Evolutionary conservation across 1,139 yeast species (phyloP).

Genomic region (Meyerozyma guilliermondii): DNA sequence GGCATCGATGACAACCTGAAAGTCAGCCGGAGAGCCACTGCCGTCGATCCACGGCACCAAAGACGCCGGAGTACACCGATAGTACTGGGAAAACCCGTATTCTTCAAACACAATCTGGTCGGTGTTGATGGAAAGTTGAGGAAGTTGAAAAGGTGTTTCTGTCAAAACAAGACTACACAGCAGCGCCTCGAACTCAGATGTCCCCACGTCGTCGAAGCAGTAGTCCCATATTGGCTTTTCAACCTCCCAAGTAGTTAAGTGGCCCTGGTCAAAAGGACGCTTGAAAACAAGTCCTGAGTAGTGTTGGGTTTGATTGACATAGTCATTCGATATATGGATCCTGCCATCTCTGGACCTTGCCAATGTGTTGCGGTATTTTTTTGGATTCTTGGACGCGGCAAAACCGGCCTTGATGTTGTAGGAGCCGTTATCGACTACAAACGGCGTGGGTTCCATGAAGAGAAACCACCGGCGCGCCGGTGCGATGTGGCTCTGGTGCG

Average conservation of each 20-base stretch:
- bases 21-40: conserved; percentile 40
- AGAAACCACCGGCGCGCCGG: neutral
- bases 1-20: conserved; percentile 76
- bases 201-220: conserved; percentile 35
- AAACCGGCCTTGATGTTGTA: conserved; percentile 77
- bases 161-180: conserved; percentile 54
- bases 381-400: conserved; percentile 37
- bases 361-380: conserved; percentile 61
- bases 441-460: neutral
- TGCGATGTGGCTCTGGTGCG: neutral
- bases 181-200: conserved; percentile 36
- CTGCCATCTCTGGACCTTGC: conserved; percentile 73
- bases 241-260: conserved; percentile 85
- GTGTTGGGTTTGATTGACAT: conserved; percentile 58
- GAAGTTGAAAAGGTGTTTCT: conserved; percentile 80
- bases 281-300: conserved; percentile 71
- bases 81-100: conserved; percentile 69
- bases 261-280: conserved; percentile 86
- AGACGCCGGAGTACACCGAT: conserved; percentile 58
- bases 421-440: conserved; percentile 82
- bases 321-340: conserved; percentile 67
- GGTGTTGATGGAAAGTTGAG: conserved; percentile 76
- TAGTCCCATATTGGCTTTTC: conserved; percentile 95
- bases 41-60: conserved; percentile 64
- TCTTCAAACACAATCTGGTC: conserved; percentile 96